Evolutionary conservation across 2,329 filamentous ascomycete species (phyloP), one percentile per base, ranked within the genome.

Genomic region (Cladophialophora carrionii): DNA sequence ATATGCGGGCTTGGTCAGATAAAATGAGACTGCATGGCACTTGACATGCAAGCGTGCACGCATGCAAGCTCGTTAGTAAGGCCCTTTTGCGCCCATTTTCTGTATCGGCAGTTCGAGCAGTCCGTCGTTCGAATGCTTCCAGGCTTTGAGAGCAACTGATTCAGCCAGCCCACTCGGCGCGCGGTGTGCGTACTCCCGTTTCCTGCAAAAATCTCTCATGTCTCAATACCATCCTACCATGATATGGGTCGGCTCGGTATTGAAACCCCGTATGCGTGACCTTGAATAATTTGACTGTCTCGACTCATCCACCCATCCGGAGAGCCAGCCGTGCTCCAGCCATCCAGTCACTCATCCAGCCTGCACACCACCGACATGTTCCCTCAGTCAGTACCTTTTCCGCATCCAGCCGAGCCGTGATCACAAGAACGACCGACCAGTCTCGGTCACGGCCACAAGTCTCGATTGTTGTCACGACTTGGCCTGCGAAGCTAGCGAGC

Each of bases 1-100:
- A 54, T 54, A 54, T 34, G 29, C 52, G 52, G 24, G n/a, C 52
- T 3, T 34, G 52, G 52, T 20, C 48, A 22, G 48, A 26, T 26
- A 10, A 51, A 51, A 12, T 24, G 48, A 51, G 48, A 51, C 48
- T 51, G 22, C 48, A 51, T 22, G 22, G 8, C 48, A 12, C 48
- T 26, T 7, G 4, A 17, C 24, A 14, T 24, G 20, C 26, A 29
- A 29, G 26, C 26, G 26, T 29, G 26, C 26, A 51, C 14, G 17
- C 17, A 20, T 31, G 37, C 54, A 29, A 41, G 37, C 37, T 14
- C 37, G 17, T 43, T 43, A n/a, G 14, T n/a, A n/a, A 43, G 17
- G 37, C 37, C 37, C 37, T 43, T 43, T 43, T 24, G 26, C 12
- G 4, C 20, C 55, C 12, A 26, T 14, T 46, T 43, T 49, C 24